phyloP scores from a whole-genome alignment of 208 protist species.

The Leishmania martiniquensis region DNA sequence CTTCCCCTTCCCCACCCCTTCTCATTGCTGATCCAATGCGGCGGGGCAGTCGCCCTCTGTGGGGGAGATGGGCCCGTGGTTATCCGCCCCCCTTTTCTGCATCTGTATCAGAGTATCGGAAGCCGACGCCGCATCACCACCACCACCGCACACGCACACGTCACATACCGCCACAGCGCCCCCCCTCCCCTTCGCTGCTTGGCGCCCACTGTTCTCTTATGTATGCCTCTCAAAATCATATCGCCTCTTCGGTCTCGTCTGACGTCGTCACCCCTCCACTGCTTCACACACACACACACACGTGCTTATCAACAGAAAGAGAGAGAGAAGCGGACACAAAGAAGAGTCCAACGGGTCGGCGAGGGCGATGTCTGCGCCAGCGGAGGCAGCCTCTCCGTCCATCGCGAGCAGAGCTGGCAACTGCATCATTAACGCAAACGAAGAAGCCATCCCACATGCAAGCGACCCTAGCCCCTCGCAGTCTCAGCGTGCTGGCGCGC shows the following conservation, averaged over 20 bases:
- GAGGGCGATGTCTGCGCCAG: constrained; percentile 2
- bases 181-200: too few species aligned
- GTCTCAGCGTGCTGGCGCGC: not conserved
- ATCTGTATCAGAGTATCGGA: too few species aligned
- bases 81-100: not conserved
- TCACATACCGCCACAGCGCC: too few species aligned
- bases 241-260: not conserved
- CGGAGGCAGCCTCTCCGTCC: not conserved
- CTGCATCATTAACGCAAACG: not conserved
- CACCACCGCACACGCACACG: too few species aligned
- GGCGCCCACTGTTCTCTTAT: too few species aligned
- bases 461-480: not conserved
- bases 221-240: too few species aligned
- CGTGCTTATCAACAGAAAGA: too few species aligned
- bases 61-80: not conserved
- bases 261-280: too few species aligned
- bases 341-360: too few species aligned
- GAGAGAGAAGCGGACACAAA: too few species aligned
- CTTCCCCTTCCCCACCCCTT: not conserved
- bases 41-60: not conserved
- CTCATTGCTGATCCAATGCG: not conserved
- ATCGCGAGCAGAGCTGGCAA: not conserved
- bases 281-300: not conserved
- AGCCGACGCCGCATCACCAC: too few species aligned
- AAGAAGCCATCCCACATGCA: not conserved